phyloP scores from a whole-genome alignment of 495 filamentous ascomycete genomes.

The Xylaria cubensis region DNA sequence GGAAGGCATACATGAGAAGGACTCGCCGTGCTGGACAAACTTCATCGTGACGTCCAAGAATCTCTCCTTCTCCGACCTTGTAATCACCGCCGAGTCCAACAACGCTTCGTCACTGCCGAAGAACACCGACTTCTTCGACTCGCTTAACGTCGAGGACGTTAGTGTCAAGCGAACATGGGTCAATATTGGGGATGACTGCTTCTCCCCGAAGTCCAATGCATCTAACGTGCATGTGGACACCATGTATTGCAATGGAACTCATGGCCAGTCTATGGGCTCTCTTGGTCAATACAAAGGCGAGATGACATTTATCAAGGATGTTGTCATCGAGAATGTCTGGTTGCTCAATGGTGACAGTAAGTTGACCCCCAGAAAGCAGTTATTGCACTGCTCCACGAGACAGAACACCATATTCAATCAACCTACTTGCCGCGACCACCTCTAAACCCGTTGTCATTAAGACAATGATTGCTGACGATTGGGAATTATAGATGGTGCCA shows the following conservation, averaged over 20 bases:
- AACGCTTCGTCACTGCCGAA: conserved; percentile 59
- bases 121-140: conserved; percentile 67
- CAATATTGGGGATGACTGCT: conserved; percentile 65
- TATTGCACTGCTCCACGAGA: too few species aligned
- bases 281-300: conserved; percentile 64
- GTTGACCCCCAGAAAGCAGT: too few species aligned
- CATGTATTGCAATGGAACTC: conserved; percentile 64
- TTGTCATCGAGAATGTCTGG: conserved; percentile 59
- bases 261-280: conserved; percentile 64
- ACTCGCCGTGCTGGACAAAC: conserved; percentile 67
- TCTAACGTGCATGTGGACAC: conserved; percentile 63
- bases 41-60: conserved; percentile 62
- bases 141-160: conserved; percentile 55
- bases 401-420: too few species aligned
- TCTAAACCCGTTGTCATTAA: too few species aligned
- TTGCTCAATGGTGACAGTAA: too few species aligned
- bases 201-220: conserved; percentile 65
- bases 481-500: conserved; percentile 45
- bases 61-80: conserved; percentile 59
- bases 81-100: conserved; percentile 60
- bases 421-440: too few species aligned
- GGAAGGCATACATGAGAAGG: conserved; percentile 61
- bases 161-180: conserved; percentile 57
- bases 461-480: too few species aligned
- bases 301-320: conserved; percentile 59